phyloP scores from a whole-genome alignment of 2,329 filamentous ascomycete species.

The Epichloe typhina region DNA sequence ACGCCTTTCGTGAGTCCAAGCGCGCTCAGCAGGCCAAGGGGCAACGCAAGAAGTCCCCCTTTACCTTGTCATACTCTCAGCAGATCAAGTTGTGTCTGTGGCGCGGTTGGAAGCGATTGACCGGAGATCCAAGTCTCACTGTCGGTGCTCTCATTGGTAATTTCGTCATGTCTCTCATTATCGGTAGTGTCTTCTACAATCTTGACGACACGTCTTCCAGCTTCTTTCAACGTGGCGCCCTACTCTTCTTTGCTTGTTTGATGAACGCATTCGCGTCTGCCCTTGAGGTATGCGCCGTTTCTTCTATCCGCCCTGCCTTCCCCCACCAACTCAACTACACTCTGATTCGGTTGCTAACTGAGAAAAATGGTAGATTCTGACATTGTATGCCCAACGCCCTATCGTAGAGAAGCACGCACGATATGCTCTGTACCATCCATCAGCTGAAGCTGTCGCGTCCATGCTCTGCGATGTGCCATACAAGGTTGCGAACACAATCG shows the following conservation, averaged over 20 bases:
- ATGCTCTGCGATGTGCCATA: conserved; percentile 81
- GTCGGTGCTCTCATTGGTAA: conserved; percentile 59
- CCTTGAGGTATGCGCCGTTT: conserved; percentile 42
- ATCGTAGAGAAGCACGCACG: conserved; percentile 84
- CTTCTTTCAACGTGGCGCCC: conserved; percentile 66
- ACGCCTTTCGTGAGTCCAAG: conserved; percentile 41
- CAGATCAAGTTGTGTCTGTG: conserved; percentile 70
- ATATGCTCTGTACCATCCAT: conserved; percentile 83
- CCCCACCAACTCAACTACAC: background rate
- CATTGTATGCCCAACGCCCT: conserved; percentile 74
- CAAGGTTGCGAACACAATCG: conserved; percentile 55
- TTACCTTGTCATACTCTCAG: conserved; percentile 63
- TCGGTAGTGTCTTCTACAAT: conserved; percentile 72
- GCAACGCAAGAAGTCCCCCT: conserved; percentile 56
- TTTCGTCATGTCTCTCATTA: conserved; percentile 61
- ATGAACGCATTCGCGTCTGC: conserved; percentile 75
- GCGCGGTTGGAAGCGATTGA: conserved; percentile 66
- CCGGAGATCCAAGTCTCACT: conserved; percentile 64
- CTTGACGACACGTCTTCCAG: conserved; percentile 49
- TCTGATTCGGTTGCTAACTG: background rate
- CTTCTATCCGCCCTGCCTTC: background rate
- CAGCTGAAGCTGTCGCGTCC: conserved; percentile 73
- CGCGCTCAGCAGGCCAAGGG: conserved; percentile 41
- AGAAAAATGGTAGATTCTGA: conserved; percentile 46
- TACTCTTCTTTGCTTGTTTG: conserved; percentile 79